These are phyloP conservation scores for Xylaria telfairii DNA, from an alignment of 495 filamentous ascomycete genomes.

Conservation along the genomic window DNA sequence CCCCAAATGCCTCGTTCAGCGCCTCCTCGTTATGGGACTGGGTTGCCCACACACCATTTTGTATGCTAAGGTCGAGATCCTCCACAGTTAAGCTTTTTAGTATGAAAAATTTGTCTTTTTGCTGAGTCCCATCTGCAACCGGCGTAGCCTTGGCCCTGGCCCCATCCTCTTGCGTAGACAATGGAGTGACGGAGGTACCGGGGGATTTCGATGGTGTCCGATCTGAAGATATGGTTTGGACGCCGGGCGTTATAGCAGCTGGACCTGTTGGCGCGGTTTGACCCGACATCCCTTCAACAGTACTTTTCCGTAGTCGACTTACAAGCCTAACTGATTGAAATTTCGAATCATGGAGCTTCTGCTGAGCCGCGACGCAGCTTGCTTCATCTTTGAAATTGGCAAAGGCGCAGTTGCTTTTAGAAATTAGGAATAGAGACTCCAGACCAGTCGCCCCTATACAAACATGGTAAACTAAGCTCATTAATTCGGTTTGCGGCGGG, in stretches of 20 bases:
- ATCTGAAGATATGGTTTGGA: conserved; percentile 31
- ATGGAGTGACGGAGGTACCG: conserved; percentile 29
- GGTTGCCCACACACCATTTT: conserved; percentile 90
- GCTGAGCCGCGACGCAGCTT: conserved; percentile 77
- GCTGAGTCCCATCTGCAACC: conserved; percentile 30
- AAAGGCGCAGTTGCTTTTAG: conserved; percentile 98
- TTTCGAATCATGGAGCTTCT: conserved; percentile 86
- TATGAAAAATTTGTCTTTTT: conserved; percentile 82
- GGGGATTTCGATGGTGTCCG: conserved; percentile 29
- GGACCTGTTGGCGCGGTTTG: conserved; percentile 61
- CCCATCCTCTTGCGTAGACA: conserved; percentile 28
- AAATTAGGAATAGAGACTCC: conserved; percentile 92
- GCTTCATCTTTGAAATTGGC: conserved; percentile 90
- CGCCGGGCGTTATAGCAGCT: conserved; percentile 43
- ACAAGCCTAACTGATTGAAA: conserved; percentile 91
- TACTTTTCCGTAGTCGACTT: conserved; percentile 79
- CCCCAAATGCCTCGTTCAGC: conserved; percentile 85
- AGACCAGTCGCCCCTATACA: conserved; percentile 82
- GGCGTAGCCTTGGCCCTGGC: conserved; percentile 16
- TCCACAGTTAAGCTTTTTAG: conserved; percentile 95
- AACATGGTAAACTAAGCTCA: conserved; percentile 88
- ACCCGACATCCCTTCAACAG: conserved; percentile 55
- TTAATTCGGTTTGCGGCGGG: conserved; percentile 77
- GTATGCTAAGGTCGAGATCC: conserved; percentile 88
- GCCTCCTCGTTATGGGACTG: conserved; percentile 88